Evolutionary conservation across 495 filamentous ascomycete genomes (phyloP).

Genomic region (Glarea lozoyensis): DNA sequence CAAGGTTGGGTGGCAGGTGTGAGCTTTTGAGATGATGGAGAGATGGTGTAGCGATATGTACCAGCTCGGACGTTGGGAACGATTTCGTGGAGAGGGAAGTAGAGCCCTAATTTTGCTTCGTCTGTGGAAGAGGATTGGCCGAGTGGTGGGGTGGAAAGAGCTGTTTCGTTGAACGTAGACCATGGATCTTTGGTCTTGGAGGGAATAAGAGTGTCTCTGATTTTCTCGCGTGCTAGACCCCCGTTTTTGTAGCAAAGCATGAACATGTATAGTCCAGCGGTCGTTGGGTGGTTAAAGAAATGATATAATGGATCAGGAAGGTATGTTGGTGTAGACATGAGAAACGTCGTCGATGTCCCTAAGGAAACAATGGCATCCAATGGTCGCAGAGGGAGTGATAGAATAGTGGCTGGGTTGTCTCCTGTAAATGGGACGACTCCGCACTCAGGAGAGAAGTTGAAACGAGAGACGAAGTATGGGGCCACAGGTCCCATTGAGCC

Average conservation of each 20-base stretch:
- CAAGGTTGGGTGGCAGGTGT: conserved; percentile 37
- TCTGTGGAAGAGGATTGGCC: conserved; percentile 45
- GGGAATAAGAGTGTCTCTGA: conserved; percentile 56
- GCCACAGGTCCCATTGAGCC: conserved; percentile 64
- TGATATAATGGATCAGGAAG: conserved; percentile 79
- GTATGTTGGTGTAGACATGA: conserved; percentile 90
- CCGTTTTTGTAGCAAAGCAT: conserved; percentile 99
- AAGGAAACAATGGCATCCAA: conserved; percentile 90
- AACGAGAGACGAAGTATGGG: conserved; percentile 66
- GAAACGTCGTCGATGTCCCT: conserved; percentile 91
- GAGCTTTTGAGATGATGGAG: conserved; percentile 37
- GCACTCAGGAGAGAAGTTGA: conserved; percentile 68
- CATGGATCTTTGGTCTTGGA: conserved; percentile 44
- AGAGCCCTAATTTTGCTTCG: conserved; percentile 73
- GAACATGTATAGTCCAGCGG: conserved; percentile 82
- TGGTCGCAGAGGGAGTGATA: conserved; percentile 75
- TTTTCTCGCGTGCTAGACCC: conserved; percentile 78
- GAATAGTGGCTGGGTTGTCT: conserved; percentile 93
- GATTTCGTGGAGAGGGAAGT: conserved; percentile 92
- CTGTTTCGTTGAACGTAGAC: conserved; percentile 66
- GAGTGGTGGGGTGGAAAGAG: conserved; percentile 55
- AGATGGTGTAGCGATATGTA: conserved; percentile 73
- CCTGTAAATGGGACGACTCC: conserved; percentile 80
- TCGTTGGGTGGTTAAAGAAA: conserved; percentile 86
- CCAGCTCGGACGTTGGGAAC: conserved; percentile 81